Evolutionary conservation across 2,329 filamentous ascomycete genomes (phyloP), one percentile per base, ranked within the genome.

Genomic region (Stachybotrys elegans): DNA sequence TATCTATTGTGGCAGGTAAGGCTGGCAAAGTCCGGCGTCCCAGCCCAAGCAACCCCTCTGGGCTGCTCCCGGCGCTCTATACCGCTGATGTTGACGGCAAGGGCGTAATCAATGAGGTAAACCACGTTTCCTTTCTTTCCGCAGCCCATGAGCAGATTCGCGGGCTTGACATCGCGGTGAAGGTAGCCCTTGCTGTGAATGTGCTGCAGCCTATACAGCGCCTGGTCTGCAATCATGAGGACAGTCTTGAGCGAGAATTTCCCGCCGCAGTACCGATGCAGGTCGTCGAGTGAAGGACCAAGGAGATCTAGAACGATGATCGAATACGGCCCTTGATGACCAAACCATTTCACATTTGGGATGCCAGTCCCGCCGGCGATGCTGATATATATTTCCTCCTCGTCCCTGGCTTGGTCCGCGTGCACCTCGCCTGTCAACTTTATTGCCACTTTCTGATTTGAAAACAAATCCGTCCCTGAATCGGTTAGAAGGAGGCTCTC

Each of bases 261-360:
- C 14, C 22, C 4, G 20, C 22, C 25, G 39, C 45, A 51, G 38
- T 47, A 47, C 16, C 42, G 43, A 37, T 43, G 85, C 22, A 87
- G 72, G 58, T 87, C 83, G 65, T 86, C 82, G 61, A 86, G 71
- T 52, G 77, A 82, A 42, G 83, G 83, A 45, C 83, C 83, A 45
- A 57, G 48, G 27, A 53, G 34, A 5, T 57, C 50, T 5, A 47
- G 37, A n/a, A 51, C 49, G 34, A 55, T 32, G n/a, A 46, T 48
- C 29, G 47, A 36, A 44, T 51, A 55, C n/a, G 51, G 47, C 25
- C 44, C 34, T 43, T 54, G 45, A 4, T 45, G 22, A n/a, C 52
- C 51, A 39, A 44, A 44, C 49, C 49, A 55, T n/a, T 25, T 42
- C 14, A 51, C 45, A 25, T 35, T 22, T 7, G 52, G 52, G 14